Conservation (phyloP, 1,284 basidiomycete genomes). For the Coniferiporia weirii region DNA sequence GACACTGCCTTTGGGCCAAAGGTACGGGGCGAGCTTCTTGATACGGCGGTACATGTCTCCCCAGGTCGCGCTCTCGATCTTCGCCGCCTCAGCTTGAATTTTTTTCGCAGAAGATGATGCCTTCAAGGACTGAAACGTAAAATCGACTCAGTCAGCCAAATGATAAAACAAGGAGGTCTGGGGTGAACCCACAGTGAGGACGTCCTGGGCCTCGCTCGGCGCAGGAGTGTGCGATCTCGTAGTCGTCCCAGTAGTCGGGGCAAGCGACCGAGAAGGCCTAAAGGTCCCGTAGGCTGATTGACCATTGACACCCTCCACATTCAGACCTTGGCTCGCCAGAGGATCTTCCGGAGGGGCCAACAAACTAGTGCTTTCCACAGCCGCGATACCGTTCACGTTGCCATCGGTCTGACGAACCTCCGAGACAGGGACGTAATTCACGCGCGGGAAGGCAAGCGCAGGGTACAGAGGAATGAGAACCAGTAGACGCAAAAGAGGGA, state of each 20-base stretch:
- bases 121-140: constrained; percentile 14
- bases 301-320: constrained; percentile 39
- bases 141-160: neutral
- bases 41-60: constrained; percentile 54
- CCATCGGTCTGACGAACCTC: constrained; percentile 31
- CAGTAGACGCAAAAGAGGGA: constrained; percentile 61
- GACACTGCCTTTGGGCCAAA: constrained; percentile 71
- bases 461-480: constrained; percentile 54
- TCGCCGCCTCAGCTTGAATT: constrained; percentile 21
- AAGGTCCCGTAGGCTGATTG: constrained; percentile 71
- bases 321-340: constrained; percentile 40
- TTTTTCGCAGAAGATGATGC: constrained; percentile 5
- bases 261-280: constrained; percentile 42
- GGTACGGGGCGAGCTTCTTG: constrained; percentile 64
- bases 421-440: constrained; percentile 48
- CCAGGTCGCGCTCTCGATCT: constrained; percentile 65
- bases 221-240: constrained; percentile 60
- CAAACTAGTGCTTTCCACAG: constrained; percentile 44
- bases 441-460: constrained; percentile 52
- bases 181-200: constrained; percentile 28
- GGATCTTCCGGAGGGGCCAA: constrained; percentile 44
- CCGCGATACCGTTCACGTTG: constrained; percentile 32
- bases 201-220: constrained; percentile 39
- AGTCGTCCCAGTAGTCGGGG: constrained; percentile 48
- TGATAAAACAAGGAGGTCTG: neutral